Conservation (phyloP, 306 rosid genomes). For the Pachyrhizus erosus region DNA sequence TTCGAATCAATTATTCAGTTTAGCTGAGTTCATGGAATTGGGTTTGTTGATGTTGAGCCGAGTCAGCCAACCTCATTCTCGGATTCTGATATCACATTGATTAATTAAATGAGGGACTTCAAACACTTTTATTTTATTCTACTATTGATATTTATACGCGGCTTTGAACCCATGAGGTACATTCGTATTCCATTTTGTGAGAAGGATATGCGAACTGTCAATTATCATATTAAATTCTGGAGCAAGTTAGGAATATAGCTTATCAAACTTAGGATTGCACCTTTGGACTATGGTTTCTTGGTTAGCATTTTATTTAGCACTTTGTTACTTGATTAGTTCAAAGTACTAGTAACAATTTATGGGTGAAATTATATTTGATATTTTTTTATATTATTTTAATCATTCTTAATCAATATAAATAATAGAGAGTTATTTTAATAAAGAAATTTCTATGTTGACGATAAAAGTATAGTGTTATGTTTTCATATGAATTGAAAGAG, state of each 20-base stretch:
- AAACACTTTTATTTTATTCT: not conserved
- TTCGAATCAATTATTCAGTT: not conserved
- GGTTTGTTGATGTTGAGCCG: not conserved
- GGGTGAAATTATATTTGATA: no score
- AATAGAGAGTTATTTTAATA: no score
- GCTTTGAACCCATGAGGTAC: not conserved
- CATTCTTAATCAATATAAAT: not conserved
- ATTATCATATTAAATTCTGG: not conserved
- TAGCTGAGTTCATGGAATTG: not conserved
- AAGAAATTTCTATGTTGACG: not conserved
- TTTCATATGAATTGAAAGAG: not conserved
- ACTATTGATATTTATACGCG: not conserved
- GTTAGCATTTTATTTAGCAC: not conserved
- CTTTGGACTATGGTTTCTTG: not conserved
- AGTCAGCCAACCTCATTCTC: not conserved
- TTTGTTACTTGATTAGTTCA: slow-evolving; percentile 1
- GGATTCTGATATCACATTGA: not conserved
- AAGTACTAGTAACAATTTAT: not conserved
- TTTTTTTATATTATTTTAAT: no score
- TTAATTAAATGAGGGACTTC: not conserved
- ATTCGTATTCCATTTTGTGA: not conserved
- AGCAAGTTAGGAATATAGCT: slow-evolving; percentile 5
- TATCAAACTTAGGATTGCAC: slow-evolving; percentile 10
- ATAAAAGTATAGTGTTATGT: no score
- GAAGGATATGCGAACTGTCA: not conserved